Evolutionary conservation across 441 rosid genomes (phyloP).

Genomic region (Eutrema salsugineum): DNA sequence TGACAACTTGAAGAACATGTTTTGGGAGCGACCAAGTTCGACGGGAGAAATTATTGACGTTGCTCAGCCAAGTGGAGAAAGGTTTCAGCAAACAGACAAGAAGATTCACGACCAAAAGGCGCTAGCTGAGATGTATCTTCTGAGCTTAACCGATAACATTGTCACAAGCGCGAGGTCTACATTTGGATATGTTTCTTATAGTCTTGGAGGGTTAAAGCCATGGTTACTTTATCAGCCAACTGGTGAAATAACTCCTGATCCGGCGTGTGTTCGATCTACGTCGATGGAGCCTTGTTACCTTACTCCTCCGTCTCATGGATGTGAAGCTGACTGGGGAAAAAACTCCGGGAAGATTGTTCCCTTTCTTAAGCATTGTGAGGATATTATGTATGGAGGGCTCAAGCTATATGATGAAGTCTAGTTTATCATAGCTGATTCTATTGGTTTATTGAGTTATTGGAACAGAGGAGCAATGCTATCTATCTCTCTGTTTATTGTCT

Average conservation of each 20-base stretch:
- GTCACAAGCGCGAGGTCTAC: conserved; percentile 77
- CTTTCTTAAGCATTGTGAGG: conserved; percentile 44
- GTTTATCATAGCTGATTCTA: background rate
- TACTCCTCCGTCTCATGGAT: conserved; percentile 43
- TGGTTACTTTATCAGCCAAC: conserved; percentile 62
- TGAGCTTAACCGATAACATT: conserved; percentile 53
- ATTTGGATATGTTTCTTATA: conserved; percentile 74
- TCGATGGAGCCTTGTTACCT: conserved; percentile 77
- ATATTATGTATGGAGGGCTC: conserved; percentile 33
- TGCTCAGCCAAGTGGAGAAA: conserved; percentile 80
- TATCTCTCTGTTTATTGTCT: background rate
- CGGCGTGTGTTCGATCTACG: conserved; percentile 46
- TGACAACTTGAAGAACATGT: conserved; percentile 42
- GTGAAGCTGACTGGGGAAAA: conserved; percentile 23
- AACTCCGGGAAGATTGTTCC: conserved; percentile 25
- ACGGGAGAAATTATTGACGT: conserved; percentile 55
- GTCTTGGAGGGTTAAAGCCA: conserved; percentile 71
- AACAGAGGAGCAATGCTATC: background rate
- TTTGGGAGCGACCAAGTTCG: conserved; percentile 36
- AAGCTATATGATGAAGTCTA: conserved; percentile 27
- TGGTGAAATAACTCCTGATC: conserved; percentile 39
- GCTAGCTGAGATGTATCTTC: conserved; percentile 65
- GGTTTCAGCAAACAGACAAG: conserved; percentile 49
- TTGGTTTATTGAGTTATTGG: background rate
- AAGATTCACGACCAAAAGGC: conserved; percentile 61